These are phyloP conservation scores for Dichotomopilus funicola DNA, from an alignment of 2,329 filamentous ascomycete genomes.

Conservation along the genomic window DNA sequence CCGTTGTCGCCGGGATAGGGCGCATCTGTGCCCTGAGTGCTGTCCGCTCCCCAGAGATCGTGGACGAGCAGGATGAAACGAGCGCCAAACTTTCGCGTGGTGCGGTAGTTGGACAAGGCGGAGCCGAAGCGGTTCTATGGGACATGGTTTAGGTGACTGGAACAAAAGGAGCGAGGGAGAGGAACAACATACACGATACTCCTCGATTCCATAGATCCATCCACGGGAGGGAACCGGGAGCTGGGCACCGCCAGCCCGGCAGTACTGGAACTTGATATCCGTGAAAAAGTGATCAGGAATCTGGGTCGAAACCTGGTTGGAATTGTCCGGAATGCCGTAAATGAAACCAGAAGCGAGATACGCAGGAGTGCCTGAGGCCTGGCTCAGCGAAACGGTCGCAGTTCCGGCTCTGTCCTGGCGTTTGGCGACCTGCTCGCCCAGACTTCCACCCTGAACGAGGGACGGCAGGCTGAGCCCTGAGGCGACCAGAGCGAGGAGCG, in stretches of 20 bases:
- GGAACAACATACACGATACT: neutral
- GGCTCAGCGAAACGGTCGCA: neutral
- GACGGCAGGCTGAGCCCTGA: too few species aligned
- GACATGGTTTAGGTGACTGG: neutral
- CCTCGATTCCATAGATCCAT: neutral
- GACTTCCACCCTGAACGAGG: too few species aligned
- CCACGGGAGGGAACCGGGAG: neutral
- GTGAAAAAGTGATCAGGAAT: neutral
- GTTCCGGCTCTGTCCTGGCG: neutral
- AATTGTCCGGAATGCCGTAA: neutral
- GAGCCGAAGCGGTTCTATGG: neutral
- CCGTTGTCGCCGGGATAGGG: neutral
- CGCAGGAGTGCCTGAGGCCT: neutral
- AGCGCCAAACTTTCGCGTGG: neutral
- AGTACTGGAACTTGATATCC: neutral
- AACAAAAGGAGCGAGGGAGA: neutral
- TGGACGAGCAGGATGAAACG: neutral
- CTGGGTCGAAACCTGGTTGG: too few species aligned
- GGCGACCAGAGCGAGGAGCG: too few species aligned
- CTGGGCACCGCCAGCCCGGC: neutral
- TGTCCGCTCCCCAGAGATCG: neutral
- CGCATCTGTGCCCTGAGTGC: neutral
- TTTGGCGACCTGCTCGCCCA: too few species aligned
- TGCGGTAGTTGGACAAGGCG: neutral
- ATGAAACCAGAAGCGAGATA: neutral